Evolutionary conservation across 371 early-diverging fungal species (phyloP).

Genomic region (Catenaria anguillulae): DNA sequence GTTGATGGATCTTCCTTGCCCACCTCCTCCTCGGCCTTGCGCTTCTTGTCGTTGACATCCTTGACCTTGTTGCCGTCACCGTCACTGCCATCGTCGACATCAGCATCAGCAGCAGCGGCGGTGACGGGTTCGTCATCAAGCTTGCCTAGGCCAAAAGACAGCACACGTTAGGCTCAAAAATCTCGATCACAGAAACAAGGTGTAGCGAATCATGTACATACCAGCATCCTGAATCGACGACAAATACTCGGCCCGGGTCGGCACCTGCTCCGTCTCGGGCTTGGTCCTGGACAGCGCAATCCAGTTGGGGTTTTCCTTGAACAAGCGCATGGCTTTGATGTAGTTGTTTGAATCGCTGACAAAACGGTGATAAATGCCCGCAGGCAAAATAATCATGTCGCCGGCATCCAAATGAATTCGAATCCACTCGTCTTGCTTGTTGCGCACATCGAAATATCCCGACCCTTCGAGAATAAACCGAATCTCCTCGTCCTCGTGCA

Average conservation of each 20-base stretch:
- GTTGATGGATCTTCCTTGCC: background rate
- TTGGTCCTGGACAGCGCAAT: conserved; percentile 21
- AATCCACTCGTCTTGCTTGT: conserved; percentile 70
- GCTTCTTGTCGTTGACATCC: background rate
- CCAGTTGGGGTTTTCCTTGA: conserved; percentile 90
- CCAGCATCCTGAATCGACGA: background rate
- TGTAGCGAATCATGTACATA: too few species aligned
- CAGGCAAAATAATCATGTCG: conserved; percentile 83
- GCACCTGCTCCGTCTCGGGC: background rate
- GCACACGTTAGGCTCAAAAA: too few species aligned
- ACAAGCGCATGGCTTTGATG: conserved; percentile 78
- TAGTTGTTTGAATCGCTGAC: conserved; percentile 71
- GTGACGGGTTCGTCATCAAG: too few species aligned
- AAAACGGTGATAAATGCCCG: conserved; percentile 93
- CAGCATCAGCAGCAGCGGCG: too few species aligned
- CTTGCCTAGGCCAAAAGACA: too few species aligned
- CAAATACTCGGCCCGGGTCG: background rate
- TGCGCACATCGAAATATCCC: conserved; percentile 79
- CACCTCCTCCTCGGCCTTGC: background rate
- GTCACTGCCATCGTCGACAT: too few species aligned
- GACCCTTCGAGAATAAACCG: conserved; percentile 75
- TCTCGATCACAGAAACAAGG: too few species aligned
- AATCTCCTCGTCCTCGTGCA: conserved; percentile 95
- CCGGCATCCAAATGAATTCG: conserved; percentile 57
- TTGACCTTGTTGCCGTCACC: too few species aligned